A percentile compares a stretch with the other conserved stretches of the same genome.
phyloP scores from a whole-genome alignment of 2,329 filamentous ascomycete genomes.

The Lasiodiplodia theobromae region DNA sequence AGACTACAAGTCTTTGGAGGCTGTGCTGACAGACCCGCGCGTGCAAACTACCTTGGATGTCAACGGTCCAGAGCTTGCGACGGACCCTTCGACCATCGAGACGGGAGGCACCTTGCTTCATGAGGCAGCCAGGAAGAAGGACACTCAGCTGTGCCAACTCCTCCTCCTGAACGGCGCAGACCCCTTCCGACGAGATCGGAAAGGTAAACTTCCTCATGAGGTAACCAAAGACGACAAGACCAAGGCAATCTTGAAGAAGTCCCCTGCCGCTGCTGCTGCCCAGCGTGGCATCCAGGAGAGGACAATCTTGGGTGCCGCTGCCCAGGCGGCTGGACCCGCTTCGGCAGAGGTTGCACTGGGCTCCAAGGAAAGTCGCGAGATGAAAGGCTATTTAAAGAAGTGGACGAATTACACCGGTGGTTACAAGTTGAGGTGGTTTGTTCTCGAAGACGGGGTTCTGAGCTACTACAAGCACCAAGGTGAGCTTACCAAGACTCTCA shows the following conservation, averaged over 20 bases:
- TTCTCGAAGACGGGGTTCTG: slow-evolving; percentile 93
- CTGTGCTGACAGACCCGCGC: slow-evolving; percentile 81
- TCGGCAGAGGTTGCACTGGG: slow-evolving; percentile 65
- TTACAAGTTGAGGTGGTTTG: slow-evolving; percentile 97
- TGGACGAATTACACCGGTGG: slow-evolving; percentile 99
- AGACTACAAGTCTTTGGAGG: slow-evolving; percentile 80
- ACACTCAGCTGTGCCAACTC: slow-evolving; percentile 86
- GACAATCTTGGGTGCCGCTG: slow-evolving; percentile 83
- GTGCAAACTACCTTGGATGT: slow-evolving; percentile 89
- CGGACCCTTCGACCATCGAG: slow-evolving; percentile 77
- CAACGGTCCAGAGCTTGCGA: slow-evolving; percentile 87
- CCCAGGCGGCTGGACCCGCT: slow-evolving; percentile 63
- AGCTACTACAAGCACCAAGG: slow-evolving; percentile 99
- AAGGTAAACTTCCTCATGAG: slow-evolving; percentile 94
- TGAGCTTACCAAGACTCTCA: slow-evolving; percentile 37
- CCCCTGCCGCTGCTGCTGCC: slow-evolving; percentile 90
- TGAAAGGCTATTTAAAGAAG: slow-evolving; percentile 99
- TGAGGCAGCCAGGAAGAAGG: slow-evolving; percentile 87
- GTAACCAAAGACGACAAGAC: slow-evolving; percentile 95
- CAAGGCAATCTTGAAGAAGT: slow-evolving; percentile 87
- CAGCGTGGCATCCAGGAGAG: slow-evolving; percentile 97
- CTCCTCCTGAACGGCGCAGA: slow-evolving; percentile 93
- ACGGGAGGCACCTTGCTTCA: slow-evolving; percentile 92
- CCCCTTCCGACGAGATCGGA: slow-evolving; percentile 92
- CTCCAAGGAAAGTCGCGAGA: slow-evolving; percentile 88